Base-by-base conservation (phyloP, 768 basidiomycete species). In the Macrolepiota fuliginosa region DNA sequence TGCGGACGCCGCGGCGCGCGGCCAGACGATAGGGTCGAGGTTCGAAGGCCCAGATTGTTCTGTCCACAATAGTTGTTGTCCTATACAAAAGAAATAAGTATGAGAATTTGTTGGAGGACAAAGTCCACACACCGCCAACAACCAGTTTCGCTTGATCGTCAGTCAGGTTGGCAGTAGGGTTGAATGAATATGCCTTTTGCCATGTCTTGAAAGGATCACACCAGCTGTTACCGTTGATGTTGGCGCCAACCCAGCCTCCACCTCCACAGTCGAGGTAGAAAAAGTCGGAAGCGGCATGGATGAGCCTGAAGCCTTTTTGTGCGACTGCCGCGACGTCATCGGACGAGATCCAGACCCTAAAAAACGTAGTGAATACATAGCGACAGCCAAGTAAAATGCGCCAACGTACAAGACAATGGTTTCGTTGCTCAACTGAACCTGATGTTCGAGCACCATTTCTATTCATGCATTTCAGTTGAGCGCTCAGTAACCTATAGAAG, bases 231-330 rank as follows among this genome's bases (percentile, higher is more conserved):
- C 83, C 83, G 45, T 63, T 42, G 50, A 64, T 47, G 62, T 72
- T 71, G 40, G 81, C 69, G 0, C 87, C 88, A 12, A 90, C 74
- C 88, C 90, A 92, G 15, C 80, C 86, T 12, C 90, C 91, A 3
- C 69, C 83, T 32, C 91, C 91, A 63, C 88, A 90, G 67, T 92
- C 90, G 19, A 92, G 84, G 72, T 94, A 93, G 72, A 93, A 92
- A 73, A 85, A 89, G 70, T 92, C 85, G n/a, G 83, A 86, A 2
- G 90, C 78, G 0, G 86, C 83, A 59, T 92, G 90, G 12, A 94
- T 75, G 40, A 93, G 71, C 50, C 77, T 73, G 77, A 77, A 85
- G 0, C 86, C 86, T 66, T 83, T 82, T 50, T 79, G 71, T 0
- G 83, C 83, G 2, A 91, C 89, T 1, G 78, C 72, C 0, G 76